Base-by-base conservation (phyloP, 306 rosid genomes). In the Corylus avellana region DNA sequence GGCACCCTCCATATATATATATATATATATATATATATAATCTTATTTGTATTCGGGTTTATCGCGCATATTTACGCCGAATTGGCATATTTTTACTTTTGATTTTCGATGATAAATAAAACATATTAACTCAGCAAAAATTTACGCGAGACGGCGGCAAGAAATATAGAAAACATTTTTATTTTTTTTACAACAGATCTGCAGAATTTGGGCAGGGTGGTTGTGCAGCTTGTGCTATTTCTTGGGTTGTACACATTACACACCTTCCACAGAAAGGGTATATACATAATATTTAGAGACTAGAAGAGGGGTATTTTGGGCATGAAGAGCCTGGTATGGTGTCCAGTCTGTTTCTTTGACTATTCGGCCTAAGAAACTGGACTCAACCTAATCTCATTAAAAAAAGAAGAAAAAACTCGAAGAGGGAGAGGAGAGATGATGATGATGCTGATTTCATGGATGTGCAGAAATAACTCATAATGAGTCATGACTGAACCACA, bases 371-470 rank as follows among this genome's bases (percentile, higher is more conserved):
- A 51, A 74, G 63, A 57, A 62, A 51, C 47, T 57, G 76, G 66
- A 77, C 51, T 32, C 35, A 59, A 50, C 56, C 58, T 66, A 81
- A 59, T 70, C 73, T 84, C 61, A 27, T 70, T 12, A 62, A 48
- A 14, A 14, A 55, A n/a, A 48, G 73, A 75, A 84, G 81, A 76
- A 66, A 42, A 42, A 84, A 73, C 77, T 80, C 73, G 71, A 84
- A 32, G 61, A 32, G 35, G 32, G 84, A 32, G 61, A 37, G 63
- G 76, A 22, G 75, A 72, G 53, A 67, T 32, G 46, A 42, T 42
- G 44, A 39, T 20, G 57, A 18, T 48, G 55, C 53, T 8, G 42
- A 55, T 54, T 55, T 47, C 47, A 74, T 64, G 83, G n/a, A 72
- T 78, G 57, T 77, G 75, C 54, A 81, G 35, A 57, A 56, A 22